Evolutionary conservation across 495 filamentous ascomycete species (phyloP).

Genomic region (Lasiosphaeris hirsuta): DNA sequence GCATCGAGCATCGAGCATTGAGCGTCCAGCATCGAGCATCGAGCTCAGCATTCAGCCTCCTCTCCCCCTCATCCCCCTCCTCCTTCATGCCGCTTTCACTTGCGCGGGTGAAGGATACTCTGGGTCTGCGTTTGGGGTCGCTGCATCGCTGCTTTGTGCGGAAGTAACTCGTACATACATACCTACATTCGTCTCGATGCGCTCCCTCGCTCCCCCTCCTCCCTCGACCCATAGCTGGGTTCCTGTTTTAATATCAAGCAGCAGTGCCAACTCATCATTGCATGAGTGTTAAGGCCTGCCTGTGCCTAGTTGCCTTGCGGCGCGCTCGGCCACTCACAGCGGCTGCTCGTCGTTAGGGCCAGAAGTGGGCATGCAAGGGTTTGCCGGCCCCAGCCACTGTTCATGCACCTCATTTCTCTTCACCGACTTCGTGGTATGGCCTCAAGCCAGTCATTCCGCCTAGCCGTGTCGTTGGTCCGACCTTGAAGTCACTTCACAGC

Average conservation of each 20-base stretch:
- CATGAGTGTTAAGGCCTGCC: slow-evolving; percentile 61
- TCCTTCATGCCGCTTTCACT: slow-evolving; percentile 18
- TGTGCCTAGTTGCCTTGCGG: slow-evolving; percentile 47
- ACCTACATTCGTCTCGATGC: slow-evolving; percentile 13
- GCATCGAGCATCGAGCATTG: too few relatives aligned
- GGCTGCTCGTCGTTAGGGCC: slow-evolving; percentile 35
- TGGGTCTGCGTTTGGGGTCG: background rate
- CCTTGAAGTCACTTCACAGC: background rate
- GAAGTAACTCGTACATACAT: slow-evolving; percentile 7
- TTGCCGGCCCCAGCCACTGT: slow-evolving; percentile 46
- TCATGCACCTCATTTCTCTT: slow-evolving; percentile 57
- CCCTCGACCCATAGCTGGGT: slow-evolving; percentile 25
- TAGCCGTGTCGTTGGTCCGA: slow-evolving; percentile 12
- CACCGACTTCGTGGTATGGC: slow-evolving; percentile 58
- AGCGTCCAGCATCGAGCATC: too few relatives aligned
- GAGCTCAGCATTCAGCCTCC: too few relatives aligned
- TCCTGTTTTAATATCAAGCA: slow-evolving; percentile 62
- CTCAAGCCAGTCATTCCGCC: slow-evolving; percentile 47
- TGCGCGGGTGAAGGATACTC: slow-evolving; percentile 12
- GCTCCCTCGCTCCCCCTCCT: slow-evolving; percentile 10
- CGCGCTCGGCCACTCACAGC: slow-evolving; percentile 33
- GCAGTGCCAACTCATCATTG: slow-evolving; percentile 89
- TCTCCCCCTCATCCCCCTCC: background rate
- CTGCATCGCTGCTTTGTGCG: background rate
- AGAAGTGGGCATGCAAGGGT: slow-evolving; percentile 42